Evolutionary conservation across 2,329 filamentous ascomycete genomes (phyloP).

Genomic region (Hypoxylon sp.): DNA sequence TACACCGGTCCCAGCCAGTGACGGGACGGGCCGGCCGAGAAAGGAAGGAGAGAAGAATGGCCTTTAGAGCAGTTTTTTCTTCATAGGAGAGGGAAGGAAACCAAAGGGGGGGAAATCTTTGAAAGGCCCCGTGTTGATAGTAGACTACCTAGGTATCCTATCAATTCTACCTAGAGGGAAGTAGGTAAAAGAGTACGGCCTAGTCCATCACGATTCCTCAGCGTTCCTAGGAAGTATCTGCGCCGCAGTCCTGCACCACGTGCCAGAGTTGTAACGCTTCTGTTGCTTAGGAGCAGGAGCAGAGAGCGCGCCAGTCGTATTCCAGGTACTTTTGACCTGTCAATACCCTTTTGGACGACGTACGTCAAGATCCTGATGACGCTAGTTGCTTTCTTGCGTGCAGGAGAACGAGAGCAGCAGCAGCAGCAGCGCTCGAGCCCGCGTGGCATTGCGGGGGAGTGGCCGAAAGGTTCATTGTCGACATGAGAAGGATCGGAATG

Average conservation of each 20-base stretch:
- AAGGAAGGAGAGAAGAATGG: conserved; percentile 40
- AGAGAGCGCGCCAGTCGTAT: conserved; percentile 9
- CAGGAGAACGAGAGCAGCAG: conserved; percentile 12
- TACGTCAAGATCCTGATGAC: conserved; percentile 18
- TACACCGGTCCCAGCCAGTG: conserved; percentile 25
- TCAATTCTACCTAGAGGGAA: no score
- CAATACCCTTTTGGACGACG: conserved; percentile 4
- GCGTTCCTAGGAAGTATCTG: no score
- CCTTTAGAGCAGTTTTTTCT: conserved; percentile 2
- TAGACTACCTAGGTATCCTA: no score
- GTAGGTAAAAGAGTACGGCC: no score
- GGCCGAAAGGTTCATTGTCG: no score
- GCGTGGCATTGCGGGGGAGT: no score
- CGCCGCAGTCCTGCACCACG: conserved; percentile 25
- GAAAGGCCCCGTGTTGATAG: conserved; percentile 1
- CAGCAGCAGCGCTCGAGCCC: conserved; percentile 16
- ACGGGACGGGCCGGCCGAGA: conserved; percentile 44
- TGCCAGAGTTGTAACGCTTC: conserved; percentile 32
- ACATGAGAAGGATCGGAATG: conserved; percentile 29
- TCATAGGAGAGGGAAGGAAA: conserved; percentile 14
- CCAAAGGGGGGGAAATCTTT: no score
- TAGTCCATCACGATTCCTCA: no score
- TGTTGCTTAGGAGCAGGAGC: no score
- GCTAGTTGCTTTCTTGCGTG: conserved; percentile 22
- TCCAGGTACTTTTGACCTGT: neutral